Evolutionary conservation across 179 eudicot species (phyloP).

Genomic region (Drosera spatulata): DNA sequence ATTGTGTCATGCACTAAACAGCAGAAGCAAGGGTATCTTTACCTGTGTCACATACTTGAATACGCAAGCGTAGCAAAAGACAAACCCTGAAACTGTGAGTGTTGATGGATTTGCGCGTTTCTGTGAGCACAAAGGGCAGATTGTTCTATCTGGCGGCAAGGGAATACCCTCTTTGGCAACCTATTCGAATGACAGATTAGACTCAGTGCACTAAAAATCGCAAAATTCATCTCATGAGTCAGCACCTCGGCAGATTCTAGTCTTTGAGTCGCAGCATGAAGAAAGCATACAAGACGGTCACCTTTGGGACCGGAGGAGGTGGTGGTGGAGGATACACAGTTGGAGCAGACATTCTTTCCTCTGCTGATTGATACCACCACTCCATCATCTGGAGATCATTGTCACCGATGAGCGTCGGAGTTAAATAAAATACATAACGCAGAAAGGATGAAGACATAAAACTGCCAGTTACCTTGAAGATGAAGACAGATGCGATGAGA

Average conservation of each 20-base stretch:
- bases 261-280: background rate
- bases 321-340: slow-evolving; percentile 90
- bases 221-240: too few species aligned
- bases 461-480: slow-evolving; percentile 59
- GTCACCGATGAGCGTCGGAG: background rate
- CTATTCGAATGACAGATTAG: slow-evolving; percentile 27
- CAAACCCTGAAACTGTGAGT: slow-evolving; percentile 84
- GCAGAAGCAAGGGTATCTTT: too few species aligned
- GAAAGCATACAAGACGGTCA: slow-evolving; percentile 9
- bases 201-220: too few species aligned
- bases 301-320: slow-evolving; percentile 92
- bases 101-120: slow-evolving; percentile 93
- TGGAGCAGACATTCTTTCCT: too few species aligned
- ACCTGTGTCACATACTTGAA: too few species aligned
- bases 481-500: slow-evolving; percentile 86
- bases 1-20: too few species aligned
- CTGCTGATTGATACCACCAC: slow-evolving; percentile 59
- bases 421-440: background rate
- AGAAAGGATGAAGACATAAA: background rate
- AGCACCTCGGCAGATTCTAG: background rate
- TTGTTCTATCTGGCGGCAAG: slow-evolving; percentile 60
- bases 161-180: slow-evolving; percentile 88
- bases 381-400: slow-evolving; percentile 74
- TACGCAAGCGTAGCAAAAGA: too few species aligned
- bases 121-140: slow-evolving; percentile 79